Base-by-base conservation (phyloP, 192 early-diverging fungal species). In the Thamnidium elegans region DNA sequence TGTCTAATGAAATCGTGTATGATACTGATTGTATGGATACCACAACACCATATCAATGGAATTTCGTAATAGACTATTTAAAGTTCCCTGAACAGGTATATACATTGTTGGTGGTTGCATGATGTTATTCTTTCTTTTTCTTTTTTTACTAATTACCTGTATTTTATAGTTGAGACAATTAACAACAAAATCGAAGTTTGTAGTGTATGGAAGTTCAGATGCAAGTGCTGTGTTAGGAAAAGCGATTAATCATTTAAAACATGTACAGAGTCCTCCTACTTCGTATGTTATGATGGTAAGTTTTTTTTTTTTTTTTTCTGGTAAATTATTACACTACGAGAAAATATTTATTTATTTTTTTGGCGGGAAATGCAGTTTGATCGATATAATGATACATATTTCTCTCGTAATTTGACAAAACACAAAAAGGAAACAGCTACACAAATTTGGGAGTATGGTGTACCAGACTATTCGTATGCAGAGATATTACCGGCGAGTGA, bases 281-380 rank as follows among this genome's bases (percentile, higher is more conserved):
- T 3, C 55, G 19, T 56, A 56, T 39, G 8, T 39, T 19, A 56
- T 56, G 55, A 56, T 56, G 54, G 54, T 56, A 56, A 53, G 23
- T 9, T 39, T 9, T 39, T 9, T 39, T 9, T 39, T 9, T 1
- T 9, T 39, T 9, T 39, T 9, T 48, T 15, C 14, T 2, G 3
- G 45, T 47, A n/a, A 47, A 47, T 47, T 3, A n/a, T n/a, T n/a
- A n/a, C n/a, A 48, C 13, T 48, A 13, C 14, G 13, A 48, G 8
- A 15, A 19, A 48, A 13, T 48, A 13, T n/a, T 13, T 3, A 15
- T 48, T 48, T 30, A 11, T 30, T 34, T 17, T 39, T 11, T 56
- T 10, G 26, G n/a, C n/a, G n/a, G 26, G 26, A 3, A 26, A 1
- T 26, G 26, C 44, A 58, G 56, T 39, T 58, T 58, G 42, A 58